Percentiles rank a stretch among this genome's conserved stretches.
These are phyloP conservation scores for Ormosia semicastrata DNA, from an alignment of 306 rosid species.

Conservation along the genomic window DNA sequence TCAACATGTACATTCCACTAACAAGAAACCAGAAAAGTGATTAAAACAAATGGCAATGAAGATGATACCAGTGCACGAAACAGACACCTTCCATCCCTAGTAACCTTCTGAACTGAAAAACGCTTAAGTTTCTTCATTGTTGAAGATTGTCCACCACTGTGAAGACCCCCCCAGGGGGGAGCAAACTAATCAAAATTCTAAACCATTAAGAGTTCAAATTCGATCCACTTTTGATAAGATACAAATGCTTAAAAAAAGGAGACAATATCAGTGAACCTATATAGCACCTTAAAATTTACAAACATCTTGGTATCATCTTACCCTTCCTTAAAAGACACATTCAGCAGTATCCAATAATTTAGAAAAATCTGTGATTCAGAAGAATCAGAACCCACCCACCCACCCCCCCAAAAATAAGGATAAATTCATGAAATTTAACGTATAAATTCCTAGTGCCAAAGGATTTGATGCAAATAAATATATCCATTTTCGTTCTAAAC, in stretches of 20 bases:
- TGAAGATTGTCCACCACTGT: slow-evolving; percentile 57
- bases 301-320: no score
- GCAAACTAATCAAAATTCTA: background rate
- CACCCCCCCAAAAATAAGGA: background rate
- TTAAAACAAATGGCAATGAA: background rate
- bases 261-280: background rate
- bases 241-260: background rate
- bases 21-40: background rate
- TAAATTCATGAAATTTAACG: background rate
- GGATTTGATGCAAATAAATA: slow-evolving; percentile 1
- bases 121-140: slow-evolving; percentile 68
- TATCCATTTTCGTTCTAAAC: no score
- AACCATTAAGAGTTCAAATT: background rate
- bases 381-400: no score
- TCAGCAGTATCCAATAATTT: no score
- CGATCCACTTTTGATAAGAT: background rate
- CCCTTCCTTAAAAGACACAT: no score
- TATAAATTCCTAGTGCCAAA: no score
- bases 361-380: no score
- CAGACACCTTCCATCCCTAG: slow-evolving; percentile 91
- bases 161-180: slow-evolving; percentile 4
- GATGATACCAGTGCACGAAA: slow-evolving; percentile 85
- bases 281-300: background rate
- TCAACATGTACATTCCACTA: background rate
- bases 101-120: slow-evolving; percentile 68